These are phyloP conservation scores for Talaromyces sp. DNA, from an alignment of 2,329 filamentous ascomycete genomes.

Conservation along the genomic window DNA sequence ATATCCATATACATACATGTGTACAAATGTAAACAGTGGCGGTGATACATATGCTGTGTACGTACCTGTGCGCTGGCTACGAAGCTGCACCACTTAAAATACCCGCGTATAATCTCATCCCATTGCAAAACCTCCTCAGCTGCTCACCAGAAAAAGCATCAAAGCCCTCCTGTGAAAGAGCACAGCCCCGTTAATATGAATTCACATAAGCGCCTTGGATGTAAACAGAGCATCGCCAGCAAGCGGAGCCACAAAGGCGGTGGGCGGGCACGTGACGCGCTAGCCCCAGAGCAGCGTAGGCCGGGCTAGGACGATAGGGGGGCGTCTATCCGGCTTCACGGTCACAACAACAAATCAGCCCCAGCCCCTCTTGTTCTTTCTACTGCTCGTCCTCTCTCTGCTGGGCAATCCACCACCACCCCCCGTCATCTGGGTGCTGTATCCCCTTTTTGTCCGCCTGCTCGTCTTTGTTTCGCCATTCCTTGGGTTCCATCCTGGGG, in stretches of 20 bases:
- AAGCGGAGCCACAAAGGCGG: not conserved
- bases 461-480: not conserved
- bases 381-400: not conserved
- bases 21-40: not conserved
- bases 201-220: not conserved
- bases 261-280: not conserved
- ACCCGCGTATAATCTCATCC: not conserved
- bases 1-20: not conserved
- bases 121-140: not conserved
- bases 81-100: not conserved
- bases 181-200: not conserved
- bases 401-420: not conserved
- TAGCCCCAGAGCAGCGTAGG: not conserved
- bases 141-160: not conserved
- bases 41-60: not conserved
- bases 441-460: not conserved
- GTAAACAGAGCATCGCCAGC: not conserved
- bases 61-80: not conserved
- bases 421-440: not conserved
- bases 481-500: not conserved
- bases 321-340: not conserved
- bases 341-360: conserved; percentile 5
- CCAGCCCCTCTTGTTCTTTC: not conserved
- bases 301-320: not conserved
- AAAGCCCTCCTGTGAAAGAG: not conserved